Evolutionary conservation across 208 protist species (phyloP), one percentile per base, ranked within the genome.

Genomic region (Balamuthia mandrillaris): DNA sequence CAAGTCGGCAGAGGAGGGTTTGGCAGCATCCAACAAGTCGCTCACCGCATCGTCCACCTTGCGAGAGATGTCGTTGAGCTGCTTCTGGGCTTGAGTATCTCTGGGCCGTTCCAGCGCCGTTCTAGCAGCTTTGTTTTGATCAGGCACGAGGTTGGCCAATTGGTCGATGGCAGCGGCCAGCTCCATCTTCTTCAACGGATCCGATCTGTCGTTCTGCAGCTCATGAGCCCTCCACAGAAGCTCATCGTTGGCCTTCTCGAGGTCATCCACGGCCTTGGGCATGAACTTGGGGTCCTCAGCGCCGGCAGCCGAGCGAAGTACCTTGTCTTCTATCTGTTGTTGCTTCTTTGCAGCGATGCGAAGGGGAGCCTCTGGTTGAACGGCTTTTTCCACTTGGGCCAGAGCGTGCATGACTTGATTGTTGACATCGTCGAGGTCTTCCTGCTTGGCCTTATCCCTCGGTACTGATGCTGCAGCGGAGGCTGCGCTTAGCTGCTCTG

Each of bases 141-240:
- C 12, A 14, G 74, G 74, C 52, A 81, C 37, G 2, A 81, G 47
- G 2, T 33, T 18, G n/a, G 56, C 74, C 6, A 81, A 51, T 51
- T 81, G 31, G 18, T 81, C 74, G 31, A 81, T 29, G n/a, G 74
- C 74, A 35, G 56, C 61, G 21, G 47, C 27, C 4, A 81, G 74
- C 12, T 81, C 74, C 21, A 29, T 81, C 74, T 51, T 58, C 52
- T 51, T 81, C 24, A 63, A 51, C 21, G 74, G 74, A 61, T 81
- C 74, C 33, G 47, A 24, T 41, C 41, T 81, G 49, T 63, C 37
- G 9, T 35, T 63, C 74, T 81, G 33, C 52, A 63, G 49, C 35
- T 63, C 74, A 10, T 51, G 3, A 18, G 35, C 74, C 14, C 10
- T 4, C 45, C 6, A 14, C n/a, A 81, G 33, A 31, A 81, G 74